These are phyloP conservation scores for Penicillium italicum DNA, from an alignment of 2,329 filamentous ascomycete genomes.

Conservation along the genomic window DNA sequence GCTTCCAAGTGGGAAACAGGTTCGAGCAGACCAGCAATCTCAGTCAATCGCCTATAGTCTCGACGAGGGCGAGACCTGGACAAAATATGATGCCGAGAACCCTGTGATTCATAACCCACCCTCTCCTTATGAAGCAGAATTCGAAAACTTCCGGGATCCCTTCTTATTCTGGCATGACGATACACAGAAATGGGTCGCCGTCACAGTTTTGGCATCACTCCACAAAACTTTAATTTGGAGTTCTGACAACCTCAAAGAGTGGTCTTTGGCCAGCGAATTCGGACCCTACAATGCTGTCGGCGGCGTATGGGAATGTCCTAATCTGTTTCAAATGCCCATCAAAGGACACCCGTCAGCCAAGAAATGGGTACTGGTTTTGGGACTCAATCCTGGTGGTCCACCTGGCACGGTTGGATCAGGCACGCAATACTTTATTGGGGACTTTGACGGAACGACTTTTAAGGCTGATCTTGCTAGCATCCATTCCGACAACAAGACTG, in stretches of 20 bases:
- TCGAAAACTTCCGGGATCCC: conserved; percentile 54
- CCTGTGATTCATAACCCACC: conserved; percentile 54
- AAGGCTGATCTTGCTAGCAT: conserved; percentile 19
- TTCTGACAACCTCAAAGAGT: conserved; percentile 28
- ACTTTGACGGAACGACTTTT: conserved; percentile 27
- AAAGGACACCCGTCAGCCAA: conserved; percentile 13
- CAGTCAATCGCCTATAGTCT: conserved; percentile 62
- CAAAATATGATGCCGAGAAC: conserved; percentile 54
- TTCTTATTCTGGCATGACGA: conserved; percentile 48
- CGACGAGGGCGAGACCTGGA: conserved; percentile 61
- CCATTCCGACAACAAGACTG: conserved; percentile 11
- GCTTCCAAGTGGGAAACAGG: conserved; percentile 22
- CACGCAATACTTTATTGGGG: conserved; percentile 30
- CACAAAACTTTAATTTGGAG: conserved; percentile 26
- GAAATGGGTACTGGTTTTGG: conserved; percentile 28
- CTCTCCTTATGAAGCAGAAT: conserved; percentile 46
- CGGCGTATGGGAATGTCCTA: conserved; percentile 32
- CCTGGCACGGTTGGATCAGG: conserved; percentile 29
- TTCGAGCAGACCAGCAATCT: conserved; percentile 37
- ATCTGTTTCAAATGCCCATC: conserved; percentile 23
- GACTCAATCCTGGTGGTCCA: conserved; percentile 31
- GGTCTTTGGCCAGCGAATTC: conserved; percentile 25
- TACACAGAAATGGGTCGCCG: conserved; percentile 22
- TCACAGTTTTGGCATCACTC: conserved; percentile 14
- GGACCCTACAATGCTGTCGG: conserved; percentile 26